Conservation (phyloP, 2,329 filamentous ascomycete genomes). For the Botrytis sinoallii region DNA sequence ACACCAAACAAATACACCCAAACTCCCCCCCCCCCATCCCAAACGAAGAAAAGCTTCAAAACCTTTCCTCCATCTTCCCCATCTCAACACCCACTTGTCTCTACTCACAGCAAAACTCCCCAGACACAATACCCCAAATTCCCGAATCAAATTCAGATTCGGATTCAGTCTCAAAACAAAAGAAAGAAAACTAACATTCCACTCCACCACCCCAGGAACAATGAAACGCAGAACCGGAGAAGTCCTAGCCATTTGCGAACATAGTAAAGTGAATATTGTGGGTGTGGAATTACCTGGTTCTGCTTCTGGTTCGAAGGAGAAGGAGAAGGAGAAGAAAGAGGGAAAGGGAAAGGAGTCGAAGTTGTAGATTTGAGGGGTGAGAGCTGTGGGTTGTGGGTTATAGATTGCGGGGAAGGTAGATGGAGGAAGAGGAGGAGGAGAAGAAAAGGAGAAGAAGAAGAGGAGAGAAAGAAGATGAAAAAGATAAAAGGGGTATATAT, state of each 20-base stretch:
- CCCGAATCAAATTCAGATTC: no score
- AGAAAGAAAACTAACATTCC: background rate
- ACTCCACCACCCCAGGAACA: background rate
- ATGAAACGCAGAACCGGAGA: conserved; percentile 2
- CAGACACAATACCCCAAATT: background rate
- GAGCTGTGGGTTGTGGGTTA: background rate
- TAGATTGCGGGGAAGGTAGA: no score
- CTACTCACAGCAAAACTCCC: background rate
- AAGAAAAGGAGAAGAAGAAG: no score
- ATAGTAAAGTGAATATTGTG: background rate
- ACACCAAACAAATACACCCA: background rate
- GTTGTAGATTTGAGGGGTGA: background rate
- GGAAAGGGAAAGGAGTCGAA: background rate
- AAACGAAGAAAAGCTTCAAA: background rate
- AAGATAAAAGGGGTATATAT: no score
- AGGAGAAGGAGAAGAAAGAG: no score
- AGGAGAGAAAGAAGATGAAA: no score
- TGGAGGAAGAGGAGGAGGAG: no score
- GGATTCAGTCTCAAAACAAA: no score
- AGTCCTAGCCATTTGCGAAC: background rate
- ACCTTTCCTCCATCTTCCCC: background rate
- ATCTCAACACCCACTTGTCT: background rate
- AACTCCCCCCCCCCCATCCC: background rate
- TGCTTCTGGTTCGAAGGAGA: background rate
- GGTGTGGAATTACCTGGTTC: background rate